Evolutionary conservation across 2,329 filamentous ascomycete genomes (phyloP), one percentile per base, ranked within the genome.

Genomic region (Scedosporium apiospermum): DNA sequence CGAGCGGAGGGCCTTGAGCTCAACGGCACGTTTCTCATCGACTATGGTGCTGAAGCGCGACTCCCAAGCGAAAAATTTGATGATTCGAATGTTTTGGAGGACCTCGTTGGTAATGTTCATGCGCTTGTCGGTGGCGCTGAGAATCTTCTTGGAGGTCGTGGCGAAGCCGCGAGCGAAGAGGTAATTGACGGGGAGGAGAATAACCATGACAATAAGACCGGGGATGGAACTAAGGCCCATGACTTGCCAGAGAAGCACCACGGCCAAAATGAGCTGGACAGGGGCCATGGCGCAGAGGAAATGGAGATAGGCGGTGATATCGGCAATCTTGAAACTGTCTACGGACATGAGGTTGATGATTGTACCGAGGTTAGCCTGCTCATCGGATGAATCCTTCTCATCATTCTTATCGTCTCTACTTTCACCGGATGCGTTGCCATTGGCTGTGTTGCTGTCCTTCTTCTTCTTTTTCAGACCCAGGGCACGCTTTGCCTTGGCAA

Each of bases 291-390:
- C 93, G 80, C 93, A 89, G n/a, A 99, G 80, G 75, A 96, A 99
- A 75, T 99, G 95, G 38, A 99, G 79, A 72, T 99, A 99, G 0
- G 93, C 90, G 44, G 91, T 95, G 64, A 96, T 88, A 72, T 99
- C 95, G 65, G 91, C 90, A 62, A 99, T 91, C 77, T 99, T 99
- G 85, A 98, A 98, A 58, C 93, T 97, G 78, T 99, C 96, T 49
- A 99, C 96, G 10, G 95, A 96, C 95, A 99, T 99, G 67, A 99
- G 80, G 74, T 98, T 99, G 78, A 99, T 99, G 70, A 99, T 97
- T n/a, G 95, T 96, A 65, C 96, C 95, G 60, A 96, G 82, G 65
- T 95, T 97, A 46, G 92, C 93, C 76, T 96, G 91, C 63, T 88
- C 83, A 65, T 91, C 88, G 18, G 77, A 71, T 2, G 68, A 68